phyloP scores from a whole-genome alignment of 805 yeast species.

The Cyberlindnera meyerae region DNA sequence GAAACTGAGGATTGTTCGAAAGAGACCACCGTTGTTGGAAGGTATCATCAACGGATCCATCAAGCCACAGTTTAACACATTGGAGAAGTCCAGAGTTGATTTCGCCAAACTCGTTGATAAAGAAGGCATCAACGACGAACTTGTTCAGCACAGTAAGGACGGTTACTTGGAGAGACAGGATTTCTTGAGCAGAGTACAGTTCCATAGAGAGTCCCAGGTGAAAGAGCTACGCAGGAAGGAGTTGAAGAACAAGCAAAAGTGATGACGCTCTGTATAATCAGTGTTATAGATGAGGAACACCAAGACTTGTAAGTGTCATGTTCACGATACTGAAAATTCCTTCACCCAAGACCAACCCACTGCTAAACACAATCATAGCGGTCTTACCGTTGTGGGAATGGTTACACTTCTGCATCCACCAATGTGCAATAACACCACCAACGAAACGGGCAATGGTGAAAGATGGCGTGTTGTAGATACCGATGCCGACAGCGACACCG shows the following conservation, averaged over 20 bases:
- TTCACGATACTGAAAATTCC: constrained; percentile 82
- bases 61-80: constrained; percentile 77
- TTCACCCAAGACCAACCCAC: constrained; percentile 92
- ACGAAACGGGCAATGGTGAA: constrained; percentile 90
- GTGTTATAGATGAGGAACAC: constrained; percentile 47
- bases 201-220: constrained; percentile 33
- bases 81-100: constrained; percentile 89
- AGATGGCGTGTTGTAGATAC: constrained; percentile 89
- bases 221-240: constrained; percentile 35
- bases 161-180: constrained; percentile 92
- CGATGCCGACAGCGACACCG: constrained; percentile 97
- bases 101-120: constrained; percentile 94
- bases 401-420: constrained; percentile 45
- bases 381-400: constrained; percentile 49
- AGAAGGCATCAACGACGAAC: constrained; percentile 78
- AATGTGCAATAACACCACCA: constrained; percentile 71
- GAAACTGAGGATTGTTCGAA: constrained; percentile 51
- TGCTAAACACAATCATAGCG: constrained; percentile 77
- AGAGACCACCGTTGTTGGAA: constrained; percentile 71
- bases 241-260: constrained; percentile 23
- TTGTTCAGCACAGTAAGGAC: constrained; percentile 73
- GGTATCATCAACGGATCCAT: constrained; percentile 66
- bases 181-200: constrained; percentile 72
- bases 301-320: constrained; percentile 68
- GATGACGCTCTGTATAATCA: not conserved